Evolutionary conservation across 768 basidiomycete species (phyloP).

Genomic region (Coprinopsis sp.): DNA sequence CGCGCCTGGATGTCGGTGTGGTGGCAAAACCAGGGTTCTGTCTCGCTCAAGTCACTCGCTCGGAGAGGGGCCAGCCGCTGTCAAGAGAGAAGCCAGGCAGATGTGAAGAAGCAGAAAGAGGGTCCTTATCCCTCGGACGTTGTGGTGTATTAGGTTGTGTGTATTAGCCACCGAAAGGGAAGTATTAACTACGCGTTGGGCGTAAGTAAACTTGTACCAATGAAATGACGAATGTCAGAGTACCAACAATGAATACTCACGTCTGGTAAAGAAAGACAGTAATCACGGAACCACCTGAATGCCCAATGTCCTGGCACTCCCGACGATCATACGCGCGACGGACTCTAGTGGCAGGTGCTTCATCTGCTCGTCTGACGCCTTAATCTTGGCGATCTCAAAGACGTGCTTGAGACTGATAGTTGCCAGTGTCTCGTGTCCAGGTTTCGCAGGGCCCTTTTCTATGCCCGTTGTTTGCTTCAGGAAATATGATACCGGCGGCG

Average conservation of each 20-base stretch:
- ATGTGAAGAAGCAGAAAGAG: no score
- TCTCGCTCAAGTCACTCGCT: no score
- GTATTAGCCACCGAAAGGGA: no score
- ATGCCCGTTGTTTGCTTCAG: constrained; percentile 88
- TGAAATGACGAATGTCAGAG: neutral
- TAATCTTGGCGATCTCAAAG: constrained; percentile 98
- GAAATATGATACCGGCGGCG: constrained; percentile 86
- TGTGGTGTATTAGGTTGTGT: no score
- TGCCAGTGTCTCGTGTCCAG: constrained; percentile 72
- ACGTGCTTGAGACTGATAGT: constrained; percentile 94
- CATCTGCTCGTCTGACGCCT: constrained; percentile 85
- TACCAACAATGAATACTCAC: no score
- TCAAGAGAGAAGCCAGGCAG: no score
- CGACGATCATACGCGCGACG: constrained; percentile 84
- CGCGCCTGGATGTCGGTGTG: no score
- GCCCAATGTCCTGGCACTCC: constrained; percentile 85
- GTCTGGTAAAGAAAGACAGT: neutral
- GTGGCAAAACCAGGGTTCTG: no score
- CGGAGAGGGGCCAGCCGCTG: no score
- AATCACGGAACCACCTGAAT: constrained; percentile 71
- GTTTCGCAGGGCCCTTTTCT: constrained; percentile 83
- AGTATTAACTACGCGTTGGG: no score
- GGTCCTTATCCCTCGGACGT: no score
- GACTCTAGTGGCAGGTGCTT: constrained; percentile 82
- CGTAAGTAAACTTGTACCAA: neutral